These are phyloP conservation scores for Cordyceps tenuipes DNA, from an alignment of 2,329 filamentous ascomycete genomes.

Conservation along the genomic window DNA sequence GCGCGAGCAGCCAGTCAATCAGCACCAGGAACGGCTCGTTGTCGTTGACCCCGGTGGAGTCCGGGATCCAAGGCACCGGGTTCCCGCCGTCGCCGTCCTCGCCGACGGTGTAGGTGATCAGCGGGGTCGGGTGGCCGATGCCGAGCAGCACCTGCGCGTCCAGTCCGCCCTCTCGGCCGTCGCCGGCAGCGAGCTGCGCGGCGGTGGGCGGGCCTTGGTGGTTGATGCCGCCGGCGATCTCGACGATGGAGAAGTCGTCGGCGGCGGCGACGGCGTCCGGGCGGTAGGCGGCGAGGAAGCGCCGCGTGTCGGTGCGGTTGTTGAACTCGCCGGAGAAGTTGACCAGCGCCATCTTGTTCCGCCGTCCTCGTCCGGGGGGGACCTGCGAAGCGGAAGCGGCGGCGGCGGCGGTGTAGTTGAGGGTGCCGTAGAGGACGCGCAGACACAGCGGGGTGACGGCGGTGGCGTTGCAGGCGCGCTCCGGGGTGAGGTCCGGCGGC, in stretches of 20 bases:
- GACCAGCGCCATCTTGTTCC: conserved; percentile 1
- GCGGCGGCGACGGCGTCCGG: not conserved
- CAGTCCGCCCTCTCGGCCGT: not conserved
- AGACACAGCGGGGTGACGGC: not conserved
- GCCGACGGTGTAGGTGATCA: conserved; percentile 2
- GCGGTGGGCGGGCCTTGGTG: not conserved
- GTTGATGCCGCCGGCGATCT: not conserved
- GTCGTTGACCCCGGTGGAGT: not conserved
- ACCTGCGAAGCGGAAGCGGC: not conserved
- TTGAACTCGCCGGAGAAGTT: conserved; percentile 9
- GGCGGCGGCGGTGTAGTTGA: not conserved
- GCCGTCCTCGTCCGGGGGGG: too few relatives aligned
- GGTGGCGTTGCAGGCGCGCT: not conserved
- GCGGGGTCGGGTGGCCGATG: not conserved
- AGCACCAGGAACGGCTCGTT: conserved; percentile 6
- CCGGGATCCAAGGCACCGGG: not conserved
- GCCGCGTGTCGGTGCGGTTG: conserved; percentile 2
- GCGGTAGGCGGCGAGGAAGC: not conserved
- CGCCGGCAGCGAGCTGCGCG: not conserved
- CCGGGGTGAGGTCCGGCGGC: not conserved
- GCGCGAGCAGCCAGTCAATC: conserved; percentile 5
- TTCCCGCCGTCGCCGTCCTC: not conserved
- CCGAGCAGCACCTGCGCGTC: conserved; percentile 3
- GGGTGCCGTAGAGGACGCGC: not conserved
- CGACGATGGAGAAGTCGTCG: not conserved